Percentiles rank a stretch among this genome's conserved stretches.
phyloP scores from a whole-genome alignment of 2,329 filamentous ascomycete species.

The Aspergillus tubingensis region DNA sequence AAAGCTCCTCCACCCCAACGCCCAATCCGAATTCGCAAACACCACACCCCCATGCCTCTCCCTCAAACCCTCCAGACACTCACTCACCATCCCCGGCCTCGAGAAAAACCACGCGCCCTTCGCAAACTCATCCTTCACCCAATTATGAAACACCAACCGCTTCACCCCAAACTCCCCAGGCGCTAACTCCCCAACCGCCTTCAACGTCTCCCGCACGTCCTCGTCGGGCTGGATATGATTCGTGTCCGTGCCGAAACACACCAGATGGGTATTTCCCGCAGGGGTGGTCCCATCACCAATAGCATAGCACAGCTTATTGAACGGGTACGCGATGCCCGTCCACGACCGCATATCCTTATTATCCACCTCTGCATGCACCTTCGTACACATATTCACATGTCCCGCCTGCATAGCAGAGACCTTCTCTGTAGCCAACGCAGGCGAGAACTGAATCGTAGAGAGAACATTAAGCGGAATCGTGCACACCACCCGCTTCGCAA shows the following conservation, averaged over 20 bases:
- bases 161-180: constrained; percentile 29
- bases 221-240: constrained; percentile 51
- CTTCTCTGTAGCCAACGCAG: constrained; percentile 41
- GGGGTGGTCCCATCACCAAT: constrained; percentile 51
- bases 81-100: constrained; percentile 39
- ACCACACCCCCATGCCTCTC: constrained; percentile 47
- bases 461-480: constrained; percentile 20
- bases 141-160: constrained; percentile 48
- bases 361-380: constrained; percentile 50
- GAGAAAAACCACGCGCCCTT: constrained; percentile 51
- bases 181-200: constrained; percentile 39
- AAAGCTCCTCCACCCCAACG: constrained; percentile 35
- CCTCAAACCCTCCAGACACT: constrained; percentile 45
- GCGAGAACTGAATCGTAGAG: constrained; percentile 49
- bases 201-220: constrained; percentile 37
- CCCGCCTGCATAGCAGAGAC: constrained; percentile 40
- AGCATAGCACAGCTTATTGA: constrained; percentile 47
- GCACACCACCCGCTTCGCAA: constrained; percentile 31
- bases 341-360: constrained; percentile 47
- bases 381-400: constrained; percentile 51
- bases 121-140: constrained; percentile 51
- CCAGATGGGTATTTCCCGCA: constrained; percentile 51
- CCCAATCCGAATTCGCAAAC: constrained; percentile 45
- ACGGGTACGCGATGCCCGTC: constrained; percentile 47
- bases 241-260: constrained; percentile 47